Evolutionary conservation across 768 basidiomycete species (phyloP).

Genomic region (Tylopilus plumbeoviolaceoides): DNA sequence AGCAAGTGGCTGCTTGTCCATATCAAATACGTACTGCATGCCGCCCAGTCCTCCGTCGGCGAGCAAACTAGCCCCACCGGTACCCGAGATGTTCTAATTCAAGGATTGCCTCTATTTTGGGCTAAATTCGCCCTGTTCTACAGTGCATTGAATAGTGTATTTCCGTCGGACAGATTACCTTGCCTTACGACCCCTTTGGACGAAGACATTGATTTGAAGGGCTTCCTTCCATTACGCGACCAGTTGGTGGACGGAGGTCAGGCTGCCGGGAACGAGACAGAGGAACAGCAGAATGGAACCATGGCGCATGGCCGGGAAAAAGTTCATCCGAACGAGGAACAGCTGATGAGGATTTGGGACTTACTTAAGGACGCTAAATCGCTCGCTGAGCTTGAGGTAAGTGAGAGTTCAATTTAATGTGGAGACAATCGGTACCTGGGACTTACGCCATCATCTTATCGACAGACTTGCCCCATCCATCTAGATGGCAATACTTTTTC

Average conservation of each 20-base stretch:
- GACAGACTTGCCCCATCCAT: constrained; percentile 25
- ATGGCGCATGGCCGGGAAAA: constrained; percentile 35
- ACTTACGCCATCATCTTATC: constrained; percentile 13
- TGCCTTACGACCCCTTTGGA: constrained; percentile 61
- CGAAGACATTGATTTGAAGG: constrained; percentile 86
- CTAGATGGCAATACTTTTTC: constrained; percentile 22
- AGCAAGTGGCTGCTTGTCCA: constrained; percentile 88
- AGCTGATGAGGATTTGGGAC: constrained; percentile 90
- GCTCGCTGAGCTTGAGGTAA: constrained; percentile 57
- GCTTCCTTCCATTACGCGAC: constrained; percentile 78
- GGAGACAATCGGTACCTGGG: constrained; percentile 4
- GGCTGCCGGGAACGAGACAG: constrained; percentile 21
- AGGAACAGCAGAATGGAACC: constrained; percentile 23
- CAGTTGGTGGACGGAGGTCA: constrained; percentile 39
- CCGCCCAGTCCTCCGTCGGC: constrained; percentile 31
- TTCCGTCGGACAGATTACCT: constrained; percentile 65
- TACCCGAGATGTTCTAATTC: constrained; percentile 26
- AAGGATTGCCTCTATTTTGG: constrained; percentile 61
- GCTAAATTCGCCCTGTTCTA: constrained; percentile 62
- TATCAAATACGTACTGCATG: constrained; percentile 57
- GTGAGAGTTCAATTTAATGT: constrained; percentile 17
- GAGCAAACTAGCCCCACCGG: constrained; percentile 6
- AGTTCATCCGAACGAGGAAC: constrained; percentile 91
- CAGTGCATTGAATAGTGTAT: constrained; percentile 54
- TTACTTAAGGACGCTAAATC: constrained; percentile 66